Conservation (phyloP, 306 rosid species). For the Carpinus fangiana region DNA sequence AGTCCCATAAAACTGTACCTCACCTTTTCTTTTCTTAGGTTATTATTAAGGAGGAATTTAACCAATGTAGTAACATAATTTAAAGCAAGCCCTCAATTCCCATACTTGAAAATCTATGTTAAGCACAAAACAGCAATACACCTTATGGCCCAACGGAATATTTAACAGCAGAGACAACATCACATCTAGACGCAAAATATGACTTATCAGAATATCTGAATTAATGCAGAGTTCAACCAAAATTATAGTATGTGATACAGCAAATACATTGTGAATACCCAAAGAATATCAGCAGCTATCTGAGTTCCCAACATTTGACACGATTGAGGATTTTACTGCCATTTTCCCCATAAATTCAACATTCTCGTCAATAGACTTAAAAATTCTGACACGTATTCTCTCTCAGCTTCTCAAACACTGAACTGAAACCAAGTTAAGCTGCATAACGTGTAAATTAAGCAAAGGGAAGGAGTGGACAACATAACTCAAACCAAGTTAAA, state of each 20-base stretch:
- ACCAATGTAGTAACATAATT: not conserved
- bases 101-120: not conserved
- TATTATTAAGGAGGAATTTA: slow-evolving; percentile 18
- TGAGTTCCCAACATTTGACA: not conserved
- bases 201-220: not conserved
- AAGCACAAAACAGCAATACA: not conserved
- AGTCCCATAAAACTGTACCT: not conserved
- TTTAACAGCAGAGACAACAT: not conserved
- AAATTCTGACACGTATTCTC: not conserved
- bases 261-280: not conserved
- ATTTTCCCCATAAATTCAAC: not conserved
- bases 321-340: not conserved
- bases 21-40: slow-evolving; percentile 12
- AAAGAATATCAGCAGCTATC: not conserved
- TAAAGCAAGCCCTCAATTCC: slow-evolving; percentile 9
- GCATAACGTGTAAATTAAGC: too few species aligned
- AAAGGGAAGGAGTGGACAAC: too few species aligned
- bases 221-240: not conserved
- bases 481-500: not conserved
- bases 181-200: not conserved
- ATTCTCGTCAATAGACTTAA: not conserved
- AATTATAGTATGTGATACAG: not conserved
- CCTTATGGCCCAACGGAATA: not conserved
- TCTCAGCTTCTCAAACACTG: too few species aligned
- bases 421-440: too few species aligned